Evolutionary conservation across 176 grass and related monocot species (phyloP).

Genomic region (Melocanna baccifera): DNA sequence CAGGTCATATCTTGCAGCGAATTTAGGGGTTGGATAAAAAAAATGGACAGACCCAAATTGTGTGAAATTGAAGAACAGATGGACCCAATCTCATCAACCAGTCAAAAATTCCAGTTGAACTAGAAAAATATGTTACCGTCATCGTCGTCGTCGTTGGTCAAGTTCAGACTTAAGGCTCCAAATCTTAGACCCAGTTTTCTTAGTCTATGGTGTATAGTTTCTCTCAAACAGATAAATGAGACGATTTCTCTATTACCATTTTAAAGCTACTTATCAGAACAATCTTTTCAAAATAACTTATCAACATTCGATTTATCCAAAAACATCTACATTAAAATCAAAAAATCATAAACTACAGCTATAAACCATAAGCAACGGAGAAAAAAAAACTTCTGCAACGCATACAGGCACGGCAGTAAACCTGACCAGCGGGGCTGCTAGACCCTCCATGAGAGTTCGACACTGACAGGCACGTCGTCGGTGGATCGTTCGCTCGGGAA

Average conservation of each 20-base stretch:
- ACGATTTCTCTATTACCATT: no score
- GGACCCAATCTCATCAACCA: not conserved
- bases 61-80: not conserved
- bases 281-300: no score
- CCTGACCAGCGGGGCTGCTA: not conserved
- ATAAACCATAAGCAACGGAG: no score
- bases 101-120: not conserved
- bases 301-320: no score
- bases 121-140: not conserved
- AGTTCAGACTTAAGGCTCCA: not conserved
- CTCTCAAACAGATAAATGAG: no score
- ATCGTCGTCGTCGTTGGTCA: not conserved
- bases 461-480: not conserved
- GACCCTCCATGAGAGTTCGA: not conserved
- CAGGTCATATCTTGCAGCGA: no score
- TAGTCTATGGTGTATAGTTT: no score
- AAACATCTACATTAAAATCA: rapidly evolving
- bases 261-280: no score
- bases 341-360: no score
- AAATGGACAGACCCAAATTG: not conserved
- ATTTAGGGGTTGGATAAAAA: not conserved
- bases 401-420: not conserved
- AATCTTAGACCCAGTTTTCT: no score
- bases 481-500: not conserved
- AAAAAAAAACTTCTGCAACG: not conserved